These are phyloP conservation scores for Furcasterigmium sp. DNA, from an alignment of 2,329 filamentous ascomycete species.

Conservation along the genomic window DNA sequence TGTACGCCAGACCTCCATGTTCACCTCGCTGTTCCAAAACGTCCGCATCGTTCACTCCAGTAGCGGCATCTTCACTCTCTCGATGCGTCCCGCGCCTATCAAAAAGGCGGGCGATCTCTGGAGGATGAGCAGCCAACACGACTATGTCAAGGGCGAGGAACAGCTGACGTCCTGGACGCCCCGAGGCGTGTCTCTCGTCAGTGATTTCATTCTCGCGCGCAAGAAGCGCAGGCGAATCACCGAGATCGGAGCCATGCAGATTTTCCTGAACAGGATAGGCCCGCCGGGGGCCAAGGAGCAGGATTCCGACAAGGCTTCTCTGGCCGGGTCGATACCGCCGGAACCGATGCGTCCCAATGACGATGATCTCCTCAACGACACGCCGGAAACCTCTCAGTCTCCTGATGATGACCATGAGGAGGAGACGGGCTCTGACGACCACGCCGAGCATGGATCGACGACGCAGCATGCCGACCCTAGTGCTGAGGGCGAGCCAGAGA, in stretches of 20 bases:
- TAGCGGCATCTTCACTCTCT: constrained; percentile 79
- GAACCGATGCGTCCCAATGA: constrained; percentile 44
- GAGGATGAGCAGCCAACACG: constrained; percentile 91
- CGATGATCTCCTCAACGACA: constrained; percentile 53
- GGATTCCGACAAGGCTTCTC: constrained; percentile 25
- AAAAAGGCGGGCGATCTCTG: constrained; percentile 91
- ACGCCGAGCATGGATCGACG: constrained; percentile 16
- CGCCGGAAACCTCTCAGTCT: constrained; percentile 46
- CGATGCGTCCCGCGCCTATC: constrained; percentile 80
- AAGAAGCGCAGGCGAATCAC: constrained; percentile 69
- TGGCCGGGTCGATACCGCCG: constrained; percentile 26
- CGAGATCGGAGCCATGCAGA: constrained; percentile 74
- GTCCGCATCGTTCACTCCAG: constrained; percentile 83
- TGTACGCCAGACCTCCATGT: constrained; percentile 80
- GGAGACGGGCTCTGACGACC: constrained; percentile 14
- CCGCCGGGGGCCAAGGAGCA: constrained; percentile 34
- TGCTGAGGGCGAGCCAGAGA: constrained; percentile 29
- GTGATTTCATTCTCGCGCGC: constrained; percentile 73
- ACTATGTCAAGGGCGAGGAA: constrained; percentile 96
- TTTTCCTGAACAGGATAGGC: constrained; percentile 56
- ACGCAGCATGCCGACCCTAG: constrained; percentile 18
- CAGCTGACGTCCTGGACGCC: constrained; percentile 79
- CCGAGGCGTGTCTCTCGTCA: constrained; percentile 83
- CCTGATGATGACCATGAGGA: constrained; percentile 26
- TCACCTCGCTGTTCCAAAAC: constrained; percentile 80